Evolutionary conservation across 2,329 filamentous ascomycete genomes (phyloP).

Genomic region (Didymella pinodella): DNA sequence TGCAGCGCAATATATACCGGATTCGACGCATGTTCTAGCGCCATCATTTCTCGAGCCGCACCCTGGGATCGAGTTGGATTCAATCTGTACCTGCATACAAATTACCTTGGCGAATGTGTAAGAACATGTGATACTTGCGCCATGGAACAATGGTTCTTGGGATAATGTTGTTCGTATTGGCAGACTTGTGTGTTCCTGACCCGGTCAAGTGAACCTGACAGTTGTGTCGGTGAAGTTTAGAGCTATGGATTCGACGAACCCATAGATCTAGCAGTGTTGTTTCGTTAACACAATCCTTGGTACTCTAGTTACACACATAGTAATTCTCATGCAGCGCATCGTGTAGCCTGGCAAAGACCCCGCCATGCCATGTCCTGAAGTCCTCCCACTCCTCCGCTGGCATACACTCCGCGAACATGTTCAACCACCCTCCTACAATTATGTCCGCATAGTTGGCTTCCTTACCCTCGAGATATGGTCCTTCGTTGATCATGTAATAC

Average conservation of each 20-base stretch:
- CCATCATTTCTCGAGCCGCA: not conserved
- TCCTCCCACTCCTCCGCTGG: constrained; percentile 59
- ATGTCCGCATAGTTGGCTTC: constrained; percentile 63
- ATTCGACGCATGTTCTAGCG: constrained; percentile 14
- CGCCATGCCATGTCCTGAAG: constrained; percentile 59
- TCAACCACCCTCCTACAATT: constrained; percentile 65
- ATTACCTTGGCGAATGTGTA: not conserved
- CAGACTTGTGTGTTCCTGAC: not conserved
- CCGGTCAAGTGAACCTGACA: too few species aligned
- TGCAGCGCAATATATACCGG: not conserved
- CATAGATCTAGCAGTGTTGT: not conserved
- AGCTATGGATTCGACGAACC: not conserved
- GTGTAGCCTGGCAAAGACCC: constrained; percentile 60
- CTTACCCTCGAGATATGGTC: constrained; percentile 60
- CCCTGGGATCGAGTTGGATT: not conserved
- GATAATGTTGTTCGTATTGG: not conserved
- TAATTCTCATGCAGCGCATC: constrained; percentile 51
- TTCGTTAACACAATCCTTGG: too few species aligned
- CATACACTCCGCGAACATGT: constrained; percentile 55
- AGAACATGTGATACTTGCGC: not conserved
- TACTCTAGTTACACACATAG: constrained; percentile 26
- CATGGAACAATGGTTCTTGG: not conserved
- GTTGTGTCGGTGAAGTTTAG: not conserved
- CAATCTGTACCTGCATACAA: constrained; percentile 17
- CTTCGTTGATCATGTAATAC: constrained; percentile 53